Base-by-base conservation (phyloP, 768 basidiomycete species). In the Psilocybe subaeruginosa region DNA sequence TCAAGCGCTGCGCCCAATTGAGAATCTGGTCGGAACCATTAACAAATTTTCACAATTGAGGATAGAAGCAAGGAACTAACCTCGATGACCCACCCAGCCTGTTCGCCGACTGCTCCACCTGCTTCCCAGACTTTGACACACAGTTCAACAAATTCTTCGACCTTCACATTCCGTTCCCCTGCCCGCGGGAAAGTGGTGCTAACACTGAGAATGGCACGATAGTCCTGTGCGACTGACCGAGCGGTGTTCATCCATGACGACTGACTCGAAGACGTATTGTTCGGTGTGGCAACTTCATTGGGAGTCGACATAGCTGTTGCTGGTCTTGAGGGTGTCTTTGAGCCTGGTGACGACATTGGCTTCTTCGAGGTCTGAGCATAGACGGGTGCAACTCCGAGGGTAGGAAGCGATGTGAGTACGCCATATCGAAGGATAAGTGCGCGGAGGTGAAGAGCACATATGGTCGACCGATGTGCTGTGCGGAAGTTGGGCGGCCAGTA, bases 1-100 rank as follows among this genome's bases (percentile, higher is more conserved):
- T 99, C 19, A 95, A 83, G 19, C 90, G 87, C 8, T 94, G 95
- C 0, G 94, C 91, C 94, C 94, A 95, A 91, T 94, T 97, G 1
- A 98, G 82, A 19, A 94, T 84, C 91, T 92, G 72, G 35, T n/a
- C 33, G 41, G 62, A 19, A 53, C 48, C 45, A 31, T 30, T 49
- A n/a, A 58, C 51, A 60, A 33, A 56, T 30, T 31, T 19, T 31
- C 27, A n/a, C 41, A 29, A 56, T n/a, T 9, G 39, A 29, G 50
- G 31, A 9, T 17, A 51, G 23, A 61, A 41, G 52, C 47, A 62
- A 56, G 50, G 58, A 23, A 85, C 89, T 66, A 63, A 92, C 91
- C 71, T 95, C 92, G 55, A 94, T 82, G 16, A 92, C 85, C 92
- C 91, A 93, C n/a, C 82, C 84, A 1, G 85, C 84, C 70, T 94